These are phyloP conservation scores for Oryza meridionalis DNA, from an alignment of 176 grass and related monocot genomes.

Conservation along the genomic window DNA sequence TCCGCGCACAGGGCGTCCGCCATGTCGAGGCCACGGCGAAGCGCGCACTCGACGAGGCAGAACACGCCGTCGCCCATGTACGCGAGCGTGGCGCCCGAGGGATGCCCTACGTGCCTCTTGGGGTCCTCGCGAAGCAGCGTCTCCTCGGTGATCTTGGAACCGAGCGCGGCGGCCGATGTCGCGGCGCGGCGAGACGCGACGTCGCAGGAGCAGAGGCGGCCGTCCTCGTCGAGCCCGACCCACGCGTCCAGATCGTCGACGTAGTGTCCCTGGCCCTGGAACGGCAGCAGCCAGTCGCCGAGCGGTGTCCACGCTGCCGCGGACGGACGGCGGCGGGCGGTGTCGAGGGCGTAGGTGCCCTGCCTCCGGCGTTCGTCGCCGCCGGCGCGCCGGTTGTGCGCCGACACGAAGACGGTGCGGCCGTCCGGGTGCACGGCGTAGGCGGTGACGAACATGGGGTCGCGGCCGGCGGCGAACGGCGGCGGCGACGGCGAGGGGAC, in stretches of 20 bases:
- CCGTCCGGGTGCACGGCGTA: slow-evolving; percentile 25
- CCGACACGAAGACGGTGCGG: neutral
- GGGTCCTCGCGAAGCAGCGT: neutral
- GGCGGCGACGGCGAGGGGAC: neutral
- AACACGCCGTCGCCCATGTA: slow-evolving; percentile 6
- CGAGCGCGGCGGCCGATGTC: neutral
- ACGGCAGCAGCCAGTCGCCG: neutral
- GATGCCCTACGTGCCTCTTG: neutral
- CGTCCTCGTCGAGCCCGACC: neutral
- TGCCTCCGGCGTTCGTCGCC: too few species aligned
- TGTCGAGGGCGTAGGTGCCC: neutral
- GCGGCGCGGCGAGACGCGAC: neutral
- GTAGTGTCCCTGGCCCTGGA: neutral
- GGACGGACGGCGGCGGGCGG: too few species aligned
- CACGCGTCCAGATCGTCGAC: neutral
- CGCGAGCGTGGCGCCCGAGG: neutral
- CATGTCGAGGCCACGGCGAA: neutral
- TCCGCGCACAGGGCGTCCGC: neutral
- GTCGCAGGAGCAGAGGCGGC: slow-evolving; percentile 13
- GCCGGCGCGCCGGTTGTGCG: too few species aligned
- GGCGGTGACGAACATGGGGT: neutral
- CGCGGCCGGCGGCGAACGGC: neutral
- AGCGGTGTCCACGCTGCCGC: neutral
- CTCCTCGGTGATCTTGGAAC: neutral
- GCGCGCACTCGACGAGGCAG: neutral